Base-by-base conservation (phyloP, 2,329 filamentous ascomycete genomes). In the Beauveria rudraprayagi region DNA sequence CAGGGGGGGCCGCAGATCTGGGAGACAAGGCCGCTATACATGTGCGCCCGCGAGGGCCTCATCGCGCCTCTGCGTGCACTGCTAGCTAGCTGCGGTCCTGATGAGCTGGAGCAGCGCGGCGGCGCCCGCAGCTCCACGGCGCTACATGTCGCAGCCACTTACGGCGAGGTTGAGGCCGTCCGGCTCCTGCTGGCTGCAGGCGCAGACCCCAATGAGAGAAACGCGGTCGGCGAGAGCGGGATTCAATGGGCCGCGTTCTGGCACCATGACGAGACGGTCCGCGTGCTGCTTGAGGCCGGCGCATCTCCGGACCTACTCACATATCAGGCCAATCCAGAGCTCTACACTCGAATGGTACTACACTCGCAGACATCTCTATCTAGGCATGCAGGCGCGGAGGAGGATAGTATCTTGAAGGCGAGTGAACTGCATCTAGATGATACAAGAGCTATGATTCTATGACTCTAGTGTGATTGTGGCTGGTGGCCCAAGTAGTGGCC, bases 211-310 rank as follows among this genome's bases (percentile, higher is more conserved):
- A 61, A 61, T 26, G 60, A 61, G 53, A 22, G 30, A 28, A 61
- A 61, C 46, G 22, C 19, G 4, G 14, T 9, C 9, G 60, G 60
- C 1, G 60, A 56, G 44, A 48, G 37, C 17, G 60, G 60, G 9
- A 51, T 61, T 10, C 60, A 61, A 34, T 61, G 60, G 60, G 60
- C 60, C 10, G 54, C 52, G 28, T 57, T 56, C 19, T 61, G 60
- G 60, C 24, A 46, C 16, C 53, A 57, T 24, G 28, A 34, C 14
- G 46, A 48, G 17, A 57, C 46, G 10, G 60, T 61, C 6, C 41
- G 17, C 37, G 53, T 54, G 30, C 60, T 61, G 11, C 44, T 61
- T 2, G 30, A 57, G 17, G 52, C 43, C 17, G 60, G 60, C 28
- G 53, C 60, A 16, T 30, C 56, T 14, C 53, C 60, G 9, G 44